phyloP scores from a whole-genome alignment of 2,329 filamentous ascomycete genomes.

The Phialemoniopsis sp. region DNA sequence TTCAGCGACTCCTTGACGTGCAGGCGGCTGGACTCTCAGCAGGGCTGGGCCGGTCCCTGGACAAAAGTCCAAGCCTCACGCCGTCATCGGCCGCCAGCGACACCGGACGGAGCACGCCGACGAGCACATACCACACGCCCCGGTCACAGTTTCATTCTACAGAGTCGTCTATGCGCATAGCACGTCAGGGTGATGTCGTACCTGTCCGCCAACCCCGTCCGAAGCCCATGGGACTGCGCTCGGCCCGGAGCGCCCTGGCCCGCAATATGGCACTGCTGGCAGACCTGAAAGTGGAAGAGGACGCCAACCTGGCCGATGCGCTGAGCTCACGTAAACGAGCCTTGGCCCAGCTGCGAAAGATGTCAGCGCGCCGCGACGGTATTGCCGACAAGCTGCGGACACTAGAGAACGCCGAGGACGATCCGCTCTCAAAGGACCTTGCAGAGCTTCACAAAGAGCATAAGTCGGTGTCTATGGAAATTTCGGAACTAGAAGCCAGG shows the following conservation, averaged over 20 bases:
- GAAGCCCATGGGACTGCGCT: constrained; percentile 51
- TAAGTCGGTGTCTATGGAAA: constrained; percentile 53
- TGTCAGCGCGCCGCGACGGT: constrained; percentile 44
- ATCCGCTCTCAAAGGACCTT: constrained; percentile 58
- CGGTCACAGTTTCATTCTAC: constrained; percentile 12
- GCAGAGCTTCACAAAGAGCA: constrained; percentile 54
- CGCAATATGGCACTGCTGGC: constrained; percentile 60
- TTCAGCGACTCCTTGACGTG: constrained; percentile 43
- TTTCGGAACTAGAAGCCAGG: constrained; percentile 60
- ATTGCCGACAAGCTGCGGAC: constrained; percentile 47
- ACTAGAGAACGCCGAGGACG: constrained; percentile 51
- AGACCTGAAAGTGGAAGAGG: constrained; percentile 64
- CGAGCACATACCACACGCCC: constrained; percentile 32
- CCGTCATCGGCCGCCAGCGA: constrained; percentile 27
- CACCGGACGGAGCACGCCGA: constrained; percentile 35
- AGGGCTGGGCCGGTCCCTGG: constrained; percentile 22
- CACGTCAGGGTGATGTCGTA: constrained; percentile 41
- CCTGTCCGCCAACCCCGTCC: constrained; percentile 55
- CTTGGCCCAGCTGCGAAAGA: constrained; percentile 51
- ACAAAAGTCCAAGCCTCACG: constrained; percentile 11
- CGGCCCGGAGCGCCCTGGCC: constrained; percentile 61
- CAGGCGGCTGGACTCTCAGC: constrained; percentile 40
- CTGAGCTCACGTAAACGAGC: constrained; percentile 52
- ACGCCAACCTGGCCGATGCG: constrained; percentile 53
- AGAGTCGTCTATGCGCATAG: no score